phyloP scores from a whole-genome alignment of 768 basidiomycete species.

The Solioccasus polychromus region DNA sequence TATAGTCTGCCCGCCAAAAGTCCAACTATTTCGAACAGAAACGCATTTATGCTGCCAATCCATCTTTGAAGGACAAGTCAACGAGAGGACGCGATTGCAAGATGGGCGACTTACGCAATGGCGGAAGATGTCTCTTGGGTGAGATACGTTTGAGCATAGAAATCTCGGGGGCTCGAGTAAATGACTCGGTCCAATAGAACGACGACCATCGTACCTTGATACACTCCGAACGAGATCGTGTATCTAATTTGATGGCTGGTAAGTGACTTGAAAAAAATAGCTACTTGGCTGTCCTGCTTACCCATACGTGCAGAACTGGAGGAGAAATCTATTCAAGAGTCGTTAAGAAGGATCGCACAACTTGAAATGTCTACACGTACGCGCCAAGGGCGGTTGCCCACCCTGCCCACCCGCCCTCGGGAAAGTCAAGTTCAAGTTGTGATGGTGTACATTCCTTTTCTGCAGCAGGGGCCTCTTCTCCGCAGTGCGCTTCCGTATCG shows the following conservation, averaged over 20 bases:
- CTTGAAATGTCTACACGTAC: conserved; percentile 14
- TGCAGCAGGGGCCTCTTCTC: no score
- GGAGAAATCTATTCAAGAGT: conserved; percentile 29
- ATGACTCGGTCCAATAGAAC: background rate
- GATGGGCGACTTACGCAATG: conserved; percentile 35
- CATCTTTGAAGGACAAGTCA: conserved; percentile 23
- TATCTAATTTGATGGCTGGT: conserved; percentile 23
- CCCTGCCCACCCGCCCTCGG: conserved; percentile 28
- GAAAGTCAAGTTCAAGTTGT: conserved; percentile 18
- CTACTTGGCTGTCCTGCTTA: conserved; percentile 9
- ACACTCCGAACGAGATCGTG: conserved; percentile 40
- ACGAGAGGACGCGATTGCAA: background rate
- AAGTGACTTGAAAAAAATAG: background rate
- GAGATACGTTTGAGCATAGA: conserved; percentile 37
- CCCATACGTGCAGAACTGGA: conserved; percentile 40
- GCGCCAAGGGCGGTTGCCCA: conserved; percentile 33
- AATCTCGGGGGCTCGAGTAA: conserved; percentile 27
- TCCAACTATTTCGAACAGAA: conserved; percentile 43
- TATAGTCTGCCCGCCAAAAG: conserved; percentile 46
- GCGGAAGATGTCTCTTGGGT: conserved; percentile 35
- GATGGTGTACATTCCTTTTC: background rate
- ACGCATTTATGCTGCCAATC: conserved; percentile 51
- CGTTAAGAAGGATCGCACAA: background rate
- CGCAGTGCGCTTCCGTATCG: background rate
- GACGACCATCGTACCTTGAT: conserved; percentile 33